Base-by-base conservation (phyloP, 1,284 basidiomycete species). In the Pseudozyma pruni region DNA sequence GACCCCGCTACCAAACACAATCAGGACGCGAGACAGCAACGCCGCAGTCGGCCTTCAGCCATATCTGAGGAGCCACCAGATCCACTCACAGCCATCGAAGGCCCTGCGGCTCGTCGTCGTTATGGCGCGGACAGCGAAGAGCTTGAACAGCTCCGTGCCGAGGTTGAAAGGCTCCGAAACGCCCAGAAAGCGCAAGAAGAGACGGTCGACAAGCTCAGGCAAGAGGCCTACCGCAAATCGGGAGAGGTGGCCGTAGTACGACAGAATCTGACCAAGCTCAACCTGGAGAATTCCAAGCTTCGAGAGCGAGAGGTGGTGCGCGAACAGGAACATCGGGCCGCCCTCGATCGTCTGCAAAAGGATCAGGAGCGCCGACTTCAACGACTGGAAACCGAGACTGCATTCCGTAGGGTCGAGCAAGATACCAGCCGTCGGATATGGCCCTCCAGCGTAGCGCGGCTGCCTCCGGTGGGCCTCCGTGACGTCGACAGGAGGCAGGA, bases 371-470 rank as follows among this genome's bases (percentile, higher is more conserved):
- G 67, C 6, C 63, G 57, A 22, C 54, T 77, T 8, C 70, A 75
- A 23, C 57, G 64, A 14, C 63, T 77, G 9, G 75, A 77, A 40
- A 75, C 75, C 17, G 64, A 63, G 20, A 64, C 71, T 8, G 67
- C 75, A 20, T 77, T 77, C 27, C 56, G 75, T 23, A 61, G 75
- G 27, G 74, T 77, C 34, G 75, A 77, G 34, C 75, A 77, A 52
- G 75, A 77, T 34, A 73, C 75, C 6, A 71, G 58, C 33, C 66
- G 73, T 9, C 66, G 68, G 11, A 64, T 67, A 33, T 77, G 75
- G 75, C 73, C 75, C 2, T 73, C 75, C 7, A 69, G 68, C 31
- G 55, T 74, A 25, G 59, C 62, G 6, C 62, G 75, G 1, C 53
- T 72, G 3, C 59, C 67, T 10, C 63, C 72, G 5, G 39, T 58